Percentiles rank a stretch among this genome's conserved stretches.
Evolutionary conservation across 177 flowering plant genomes (phyloP).

Genomic region (Vitis hybrid): DNA sequence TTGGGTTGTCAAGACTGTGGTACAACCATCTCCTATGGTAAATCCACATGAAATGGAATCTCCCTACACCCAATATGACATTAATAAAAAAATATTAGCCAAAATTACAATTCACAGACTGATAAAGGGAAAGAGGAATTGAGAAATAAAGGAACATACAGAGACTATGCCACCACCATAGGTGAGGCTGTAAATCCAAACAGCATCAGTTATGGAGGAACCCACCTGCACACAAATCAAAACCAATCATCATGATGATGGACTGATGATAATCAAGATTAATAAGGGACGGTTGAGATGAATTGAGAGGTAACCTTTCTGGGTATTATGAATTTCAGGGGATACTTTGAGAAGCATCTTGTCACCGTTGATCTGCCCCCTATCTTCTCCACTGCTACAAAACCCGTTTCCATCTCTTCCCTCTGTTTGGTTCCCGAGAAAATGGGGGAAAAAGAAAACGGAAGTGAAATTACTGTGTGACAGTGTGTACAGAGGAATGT

Average conservation of each 20-base stretch:
- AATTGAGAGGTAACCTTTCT: slow-evolving; percentile 49
- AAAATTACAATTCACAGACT: background rate
- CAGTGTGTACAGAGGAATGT: too few species aligned
- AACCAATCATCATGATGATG: background rate
- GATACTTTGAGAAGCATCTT: slow-evolving; percentile 80
- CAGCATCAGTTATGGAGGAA: slow-evolving; percentile 60
- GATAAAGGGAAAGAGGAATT: slow-evolving; percentile 1
- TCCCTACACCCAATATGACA: slow-evolving; percentile 46
- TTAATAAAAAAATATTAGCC: background rate
- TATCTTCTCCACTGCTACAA: slow-evolving; percentile 64
- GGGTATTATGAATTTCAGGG: slow-evolving; percentile 89
- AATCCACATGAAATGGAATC: slow-evolving; percentile 64
- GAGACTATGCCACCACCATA: slow-evolving; percentile 98
- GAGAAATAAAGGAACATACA: slow-evolving; percentile 40
- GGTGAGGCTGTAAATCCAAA: slow-evolving; percentile 89
- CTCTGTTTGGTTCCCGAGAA: background rate
- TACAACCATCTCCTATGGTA: slow-evolving; percentile 69
- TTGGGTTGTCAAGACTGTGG: slow-evolving; percentile 81
- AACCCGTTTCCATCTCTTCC: slow-evolving; percentile 51
- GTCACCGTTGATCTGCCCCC: slow-evolving; percentile 72
- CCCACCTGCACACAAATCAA: slow-evolving; percentile 51
- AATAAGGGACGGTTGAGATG: slow-evolving; percentile 1
- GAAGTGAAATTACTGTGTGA: too few species aligned
- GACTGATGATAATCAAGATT: background rate
- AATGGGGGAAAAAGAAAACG: background rate